Conservation (phyloP, 2,329 filamentous ascomycete genomes). For the Arthrobotrys megalospora region DNA sequence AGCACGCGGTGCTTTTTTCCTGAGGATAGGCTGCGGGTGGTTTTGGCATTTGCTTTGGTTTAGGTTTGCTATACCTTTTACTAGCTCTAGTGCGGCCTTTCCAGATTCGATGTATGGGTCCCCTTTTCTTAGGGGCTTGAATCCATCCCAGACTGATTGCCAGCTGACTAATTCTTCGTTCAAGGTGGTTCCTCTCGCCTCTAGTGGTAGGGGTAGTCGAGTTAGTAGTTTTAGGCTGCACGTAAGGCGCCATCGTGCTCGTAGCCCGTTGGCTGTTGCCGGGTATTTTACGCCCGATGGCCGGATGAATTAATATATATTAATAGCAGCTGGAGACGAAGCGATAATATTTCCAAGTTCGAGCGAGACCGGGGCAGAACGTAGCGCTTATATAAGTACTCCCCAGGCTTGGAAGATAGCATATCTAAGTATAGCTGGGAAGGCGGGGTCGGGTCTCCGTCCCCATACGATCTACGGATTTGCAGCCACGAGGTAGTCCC, state of each 20-base stretch:
- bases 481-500: background rate
- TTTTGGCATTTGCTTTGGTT: background rate
- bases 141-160: conserved; percentile 34
- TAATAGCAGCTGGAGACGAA: no score
- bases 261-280: background rate
- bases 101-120: background rate
- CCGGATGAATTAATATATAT: no score
- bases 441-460: background rate
- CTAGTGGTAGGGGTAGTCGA: background rate
- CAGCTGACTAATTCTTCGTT: conserved; percentile 25
- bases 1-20: conserved; percentile 25
- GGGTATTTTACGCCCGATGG: background rate
- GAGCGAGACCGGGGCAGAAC: no score
- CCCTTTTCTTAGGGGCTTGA: background rate
- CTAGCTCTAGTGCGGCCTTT: conserved; percentile 1
- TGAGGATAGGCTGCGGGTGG: conserved; percentile 19
- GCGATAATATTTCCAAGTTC: background rate
- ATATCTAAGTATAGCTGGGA: background rate
- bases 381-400: no score
- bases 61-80: background rate
- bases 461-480: background rate
- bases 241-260: background rate
- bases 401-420: no score
- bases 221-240: background rate
- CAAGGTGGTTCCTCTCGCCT: background rate